Conservation (phyloP, 805 yeast genomes). For the Lachancea mirantina region DNA sequence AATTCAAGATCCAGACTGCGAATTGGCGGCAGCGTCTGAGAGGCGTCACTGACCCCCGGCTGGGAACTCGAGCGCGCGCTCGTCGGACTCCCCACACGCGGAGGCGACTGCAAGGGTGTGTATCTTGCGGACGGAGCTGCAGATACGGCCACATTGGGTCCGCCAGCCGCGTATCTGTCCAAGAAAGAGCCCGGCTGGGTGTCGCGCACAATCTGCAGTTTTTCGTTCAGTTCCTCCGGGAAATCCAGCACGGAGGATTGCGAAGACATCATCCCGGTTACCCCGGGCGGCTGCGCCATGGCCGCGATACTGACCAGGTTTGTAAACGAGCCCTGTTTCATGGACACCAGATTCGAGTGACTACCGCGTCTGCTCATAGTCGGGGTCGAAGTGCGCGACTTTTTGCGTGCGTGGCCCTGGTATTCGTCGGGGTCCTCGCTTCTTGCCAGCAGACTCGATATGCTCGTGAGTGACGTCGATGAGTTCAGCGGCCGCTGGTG, state of each 20-base stretch:
- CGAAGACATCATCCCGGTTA: conserved; percentile 5
- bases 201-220: conserved; percentile 19
- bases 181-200: conserved; percentile 11
- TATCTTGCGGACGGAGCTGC: conserved; percentile 7
- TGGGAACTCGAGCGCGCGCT: conserved; percentile 3
- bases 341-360: conserved; percentile 12
- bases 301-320: conserved; percentile 4
- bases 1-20: conserved; percentile 29
- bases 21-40: conserved; percentile 24
- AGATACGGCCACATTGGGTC: conserved; percentile 8
- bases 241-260: conserved; percentile 8
- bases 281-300: conserved; percentile 6
- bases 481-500: conserved; percentile 21
- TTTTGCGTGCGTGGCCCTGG: conserved; percentile 20
- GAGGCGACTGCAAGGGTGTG: conserved; percentile 11
- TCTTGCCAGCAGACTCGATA: conserved; percentile 12
- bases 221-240: conserved; percentile 16
- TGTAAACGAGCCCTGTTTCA: conserved; percentile 1
- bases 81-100: conserved; percentile 9
- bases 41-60: conserved; percentile 1
- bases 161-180: conserved; percentile 7
- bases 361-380: conserved; percentile 24
- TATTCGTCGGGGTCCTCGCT: conserved; percentile 12
- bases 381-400: conserved; percentile 26
- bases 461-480: conserved; percentile 12